A percentile compares a stretch with the other conserved stretches of the same genome.
phyloP scores from a whole-genome alignment of 495 filamentous ascomycete species.

The Mytilinidion resinicola region DNA sequence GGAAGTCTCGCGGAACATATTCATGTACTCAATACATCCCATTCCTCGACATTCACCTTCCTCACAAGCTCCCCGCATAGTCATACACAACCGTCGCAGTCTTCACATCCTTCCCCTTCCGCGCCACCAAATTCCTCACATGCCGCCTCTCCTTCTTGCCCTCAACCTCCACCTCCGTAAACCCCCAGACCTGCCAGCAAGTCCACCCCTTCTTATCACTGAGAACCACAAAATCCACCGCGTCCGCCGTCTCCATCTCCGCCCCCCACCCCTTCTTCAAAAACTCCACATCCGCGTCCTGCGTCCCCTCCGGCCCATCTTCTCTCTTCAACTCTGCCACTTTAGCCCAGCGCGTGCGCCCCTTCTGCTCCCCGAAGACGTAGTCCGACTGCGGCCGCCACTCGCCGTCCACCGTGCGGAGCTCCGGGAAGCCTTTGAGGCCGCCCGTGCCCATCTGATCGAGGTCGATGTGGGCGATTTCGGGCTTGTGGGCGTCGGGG shows the following conservation, averaged over 20 bases:
- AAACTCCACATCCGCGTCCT: conserved; percentile 35
- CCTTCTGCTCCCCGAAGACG: conserved; percentile 70
- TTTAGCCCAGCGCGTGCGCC: conserved; percentile 51
- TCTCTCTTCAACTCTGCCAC: conserved; percentile 37
- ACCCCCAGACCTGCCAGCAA: conserved; percentile 60
- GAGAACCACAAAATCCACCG: conserved; percentile 47
- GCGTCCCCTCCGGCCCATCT: conserved; percentile 44
- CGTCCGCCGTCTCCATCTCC: conserved; percentile 46
- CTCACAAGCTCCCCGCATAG: conserved; percentile 32
- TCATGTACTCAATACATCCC: too few relatives aligned
- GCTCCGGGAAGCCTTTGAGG: conserved; percentile 64
- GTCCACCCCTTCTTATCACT: conserved; percentile 53
- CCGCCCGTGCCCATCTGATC: conserved; percentile 71
- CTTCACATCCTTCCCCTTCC: conserved; percentile 56
- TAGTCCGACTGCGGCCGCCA: conserved; percentile 67
- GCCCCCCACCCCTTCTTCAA: conserved; percentile 48
- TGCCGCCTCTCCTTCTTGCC: conserved; percentile 55
- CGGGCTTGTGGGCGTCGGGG: conserved; percentile 23
- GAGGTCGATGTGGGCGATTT: conserved; percentile 67
- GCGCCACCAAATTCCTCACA: conserved; percentile 58
- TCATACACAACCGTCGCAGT: conserved; percentile 70
- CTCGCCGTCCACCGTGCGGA: conserved; percentile 62
- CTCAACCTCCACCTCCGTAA: conserved; percentile 44
- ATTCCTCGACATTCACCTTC: too few relatives aligned
- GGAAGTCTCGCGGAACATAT: too few relatives aligned